A percentile compares a stretch with the other conserved stretches of the same genome.
Conservation (phyloP, 2,329 filamentous ascomycete species). For the Hypoxylon sp. region DNA sequence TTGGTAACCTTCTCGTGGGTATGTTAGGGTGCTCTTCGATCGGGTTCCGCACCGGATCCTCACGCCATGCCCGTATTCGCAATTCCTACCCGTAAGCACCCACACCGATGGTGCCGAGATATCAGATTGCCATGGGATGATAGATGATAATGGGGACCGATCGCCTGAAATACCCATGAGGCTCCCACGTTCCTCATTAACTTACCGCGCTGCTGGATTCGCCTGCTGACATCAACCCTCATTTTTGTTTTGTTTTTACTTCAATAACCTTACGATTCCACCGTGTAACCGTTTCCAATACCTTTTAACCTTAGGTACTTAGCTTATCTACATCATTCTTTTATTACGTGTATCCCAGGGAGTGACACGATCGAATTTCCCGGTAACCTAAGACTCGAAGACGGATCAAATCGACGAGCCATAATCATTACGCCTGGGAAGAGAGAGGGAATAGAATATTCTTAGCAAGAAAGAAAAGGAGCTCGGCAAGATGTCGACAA, state of each 20-base stretch:
- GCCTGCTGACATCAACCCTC: conserved; percentile 1
- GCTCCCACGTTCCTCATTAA: conserved; percentile 21
- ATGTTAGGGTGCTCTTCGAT: conserved; percentile 15
- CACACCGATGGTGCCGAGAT: conserved; percentile 30
- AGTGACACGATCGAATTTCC: neutral
- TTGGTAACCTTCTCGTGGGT: conserved; percentile 43
- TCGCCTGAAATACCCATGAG: conserved; percentile 21
- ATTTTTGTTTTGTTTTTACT: conserved; percentile 8
- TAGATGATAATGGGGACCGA: neutral
- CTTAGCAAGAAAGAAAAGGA: neutral
- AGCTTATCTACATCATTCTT: conserved; percentile 7
- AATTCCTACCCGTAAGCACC: neutral
- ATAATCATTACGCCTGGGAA: neutral
- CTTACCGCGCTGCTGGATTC: conserved; percentile 16
- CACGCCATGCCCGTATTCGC: conserved; percentile 33
- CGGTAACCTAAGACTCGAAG: neutral
- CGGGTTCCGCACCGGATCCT: conserved; percentile 22
- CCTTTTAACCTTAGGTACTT: too few relatives aligned
- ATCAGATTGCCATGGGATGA: conserved; percentile 14
- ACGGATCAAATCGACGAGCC: neutral
- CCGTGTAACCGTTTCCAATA: conserved; percentile 4
- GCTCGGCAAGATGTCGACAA: conserved; percentile 37
- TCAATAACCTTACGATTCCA: neutral
- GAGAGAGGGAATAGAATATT: neutral
- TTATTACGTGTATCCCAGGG: too few relatives aligned